Conservation (phyloP, 2,329 filamentous ascomycete genomes). For the Sordariomycetes sp. region DNA sequence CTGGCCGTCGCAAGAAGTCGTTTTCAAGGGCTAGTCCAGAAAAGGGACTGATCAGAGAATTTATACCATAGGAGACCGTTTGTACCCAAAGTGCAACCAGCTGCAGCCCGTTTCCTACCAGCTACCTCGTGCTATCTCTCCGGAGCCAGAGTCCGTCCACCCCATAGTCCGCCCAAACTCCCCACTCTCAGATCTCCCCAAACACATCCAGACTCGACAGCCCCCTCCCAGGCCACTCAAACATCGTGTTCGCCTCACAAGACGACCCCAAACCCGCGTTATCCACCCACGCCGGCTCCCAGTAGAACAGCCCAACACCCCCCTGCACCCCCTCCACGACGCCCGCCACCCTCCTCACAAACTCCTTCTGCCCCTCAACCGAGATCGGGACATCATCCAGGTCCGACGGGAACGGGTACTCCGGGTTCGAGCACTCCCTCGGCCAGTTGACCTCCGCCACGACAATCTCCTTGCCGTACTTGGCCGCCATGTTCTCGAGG, state of each 20-base stretch:
- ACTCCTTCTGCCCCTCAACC: conserved; percentile 47
- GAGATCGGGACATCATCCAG: conserved; percentile 46
- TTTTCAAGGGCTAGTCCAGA: no score
- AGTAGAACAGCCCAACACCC: conserved; percentile 54
- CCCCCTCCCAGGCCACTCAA: conserved; percentile 37
- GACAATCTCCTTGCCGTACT: conserved; percentile 52
- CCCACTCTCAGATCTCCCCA: background rate
- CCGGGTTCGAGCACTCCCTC: conserved; percentile 43
- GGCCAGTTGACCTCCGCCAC: conserved; percentile 64
- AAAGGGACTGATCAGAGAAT: no score
- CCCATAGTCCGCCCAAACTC: background rate
- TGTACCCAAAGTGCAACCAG: no score
- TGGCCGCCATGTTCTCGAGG: conserved; percentile 43
- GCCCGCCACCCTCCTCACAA: conserved; percentile 44
- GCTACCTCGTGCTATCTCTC: no score
- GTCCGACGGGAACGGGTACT: conserved; percentile 46
- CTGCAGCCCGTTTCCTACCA: no score
- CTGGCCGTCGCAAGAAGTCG: no score
- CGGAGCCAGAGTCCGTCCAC: no score
- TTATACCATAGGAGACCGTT: no score
- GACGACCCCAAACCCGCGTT: conserved; percentile 53
- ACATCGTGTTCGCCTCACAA: conserved; percentile 51
- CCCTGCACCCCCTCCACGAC: conserved; percentile 37
- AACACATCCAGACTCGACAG: conserved; percentile 33
- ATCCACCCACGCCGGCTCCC: conserved; percentile 60